Evolutionary conservation across 257 asterid genomes (phyloP), one percentile per base, ranked within the genome.

Genomic region (Solanum chiquidenum): DNA sequence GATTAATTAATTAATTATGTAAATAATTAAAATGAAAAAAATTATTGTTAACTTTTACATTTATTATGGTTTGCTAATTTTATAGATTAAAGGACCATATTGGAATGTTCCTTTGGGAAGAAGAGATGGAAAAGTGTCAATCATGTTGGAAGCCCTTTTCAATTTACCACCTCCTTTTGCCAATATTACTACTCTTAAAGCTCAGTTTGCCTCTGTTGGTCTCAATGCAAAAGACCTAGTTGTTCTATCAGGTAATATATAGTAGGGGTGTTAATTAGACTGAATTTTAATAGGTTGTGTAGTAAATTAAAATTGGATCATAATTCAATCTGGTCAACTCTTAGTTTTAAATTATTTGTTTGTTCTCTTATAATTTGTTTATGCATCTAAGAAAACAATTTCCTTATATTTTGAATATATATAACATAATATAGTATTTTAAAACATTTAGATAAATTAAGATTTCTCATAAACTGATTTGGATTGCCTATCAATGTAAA

Each of bases 191-290:
- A 9, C 74, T 8, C 77, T 89, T n/a, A 83, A 68, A 49, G 84
- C 83, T 16, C 64, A 34, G 12, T 89, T 89, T 72, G 38, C 85
- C 6, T 29, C 42, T 35, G 25, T 79, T 85, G 87, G 87, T 44
- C 71, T 89, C 9, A 31, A 44, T 42, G 64, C 44, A 35, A 84
- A 87, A 49, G 91, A 89, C 46, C 90, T 89, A 49, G 89, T 72
- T 9, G 83, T 83, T 82, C 68, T 89, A 83, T 83, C 89, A 35
- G 91, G 91, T 89, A 86, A 27, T 7, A 21, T 8, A 5, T 12
- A 21, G 3, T 58, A 58, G 25, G 12, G 25, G 25, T 58, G 66
- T 7, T 7, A 58, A 58, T 3, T 58, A 12, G 10, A 58, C 66
- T 20, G 5, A 20, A 58, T 58, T 3, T 20, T 20, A 20, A 20